Evolutionary conservation across 2,329 filamentous ascomycete species (phyloP), one percentile per base, ranked within the genome.

Genomic region (Shiraia bambusicola): DNA sequence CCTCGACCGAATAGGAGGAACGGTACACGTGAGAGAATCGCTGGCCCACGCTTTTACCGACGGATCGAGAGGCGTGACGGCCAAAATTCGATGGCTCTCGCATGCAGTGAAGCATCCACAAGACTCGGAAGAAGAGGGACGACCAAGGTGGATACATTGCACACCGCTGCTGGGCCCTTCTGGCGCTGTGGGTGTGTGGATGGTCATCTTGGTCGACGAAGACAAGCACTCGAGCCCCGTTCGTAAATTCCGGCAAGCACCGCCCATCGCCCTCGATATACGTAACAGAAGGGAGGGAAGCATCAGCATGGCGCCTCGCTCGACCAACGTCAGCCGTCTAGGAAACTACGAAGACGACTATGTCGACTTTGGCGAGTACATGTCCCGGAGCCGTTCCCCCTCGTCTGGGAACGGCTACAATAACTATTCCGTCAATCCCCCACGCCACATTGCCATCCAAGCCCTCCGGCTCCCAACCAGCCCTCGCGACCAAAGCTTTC

Each of bases 111-210:
- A 54, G 6, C 42, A 58, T 10, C 73, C 32, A 71, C 70, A 63
- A n/a, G 66, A 66, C 4, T 73, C 76, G 25, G 67, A 72, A 13
- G 76, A 74, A 28, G 73, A 80, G 37, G 86, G 85, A 0, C 76
- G 84, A 13, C 76, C 78, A 34, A 77, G 85, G 30, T 90, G 86
- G 86, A 85, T 90, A 28, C 86, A 90, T 63, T 87, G 84, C 59
- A 90, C 86, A 15, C 86, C 87, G 2, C 69, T 90, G 3, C 67
- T 87, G 3, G 85, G 84, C 2, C 76, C 76, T 29, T 83, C 83
- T 49, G 82, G 83, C 2, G 72, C 78, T 3, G 80, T 90, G 0
- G 87, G 87, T 12, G 85, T 88, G 0, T 90, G 86, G 86, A 87
- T 90, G 83, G 75, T 89, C 5, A 77, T 89, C 1, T 74, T 90